These are phyloP conservation scores for Batrachochytrium dendrobatidis DNA, from an alignment of 371 early-diverging fungal species.

Conservation along the genomic window DNA sequence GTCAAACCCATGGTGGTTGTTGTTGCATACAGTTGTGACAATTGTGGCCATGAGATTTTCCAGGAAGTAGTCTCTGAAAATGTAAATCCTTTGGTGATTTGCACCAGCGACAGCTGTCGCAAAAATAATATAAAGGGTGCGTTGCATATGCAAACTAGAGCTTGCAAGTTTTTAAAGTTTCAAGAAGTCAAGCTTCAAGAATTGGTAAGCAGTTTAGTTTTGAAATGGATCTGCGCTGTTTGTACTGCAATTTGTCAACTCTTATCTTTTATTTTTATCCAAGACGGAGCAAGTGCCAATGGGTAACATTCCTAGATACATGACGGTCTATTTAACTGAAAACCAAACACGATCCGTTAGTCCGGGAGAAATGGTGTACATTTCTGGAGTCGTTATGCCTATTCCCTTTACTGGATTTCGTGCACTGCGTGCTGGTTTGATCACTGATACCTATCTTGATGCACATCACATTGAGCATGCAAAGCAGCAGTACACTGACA, in stretches of 20 bases:
- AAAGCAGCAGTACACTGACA: conserved; percentile 83
- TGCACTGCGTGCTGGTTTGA: conserved; percentile 86
- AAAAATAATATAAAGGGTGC: conserved; percentile 79
- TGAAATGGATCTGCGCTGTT: background rate
- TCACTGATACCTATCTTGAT: conserved; percentile 94
- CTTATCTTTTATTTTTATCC: background rate
- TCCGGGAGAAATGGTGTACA: conserved; percentile 88
- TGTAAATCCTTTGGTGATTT: conserved; percentile 85
- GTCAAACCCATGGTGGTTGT: conserved; percentile 93
- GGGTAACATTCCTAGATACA: conserved; percentile 95
- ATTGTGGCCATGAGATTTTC: conserved; percentile 96
- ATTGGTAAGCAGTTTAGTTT: conserved; percentile 48
- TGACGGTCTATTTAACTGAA: conserved; percentile 87
- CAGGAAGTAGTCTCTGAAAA: conserved; percentile 59
- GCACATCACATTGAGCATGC: conserved; percentile 77
- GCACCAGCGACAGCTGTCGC: conserved; percentile 80
- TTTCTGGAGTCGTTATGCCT: conserved; percentile 92
- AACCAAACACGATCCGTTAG: conserved; percentile 70
- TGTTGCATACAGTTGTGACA: conserved; percentile 92
- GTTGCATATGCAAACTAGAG: conserved; percentile 89
- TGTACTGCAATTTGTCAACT: background rate
- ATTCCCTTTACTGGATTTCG: conserved; percentile 91
- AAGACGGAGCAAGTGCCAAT: conserved; percentile 96
- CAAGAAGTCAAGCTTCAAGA: conserved; percentile 96
- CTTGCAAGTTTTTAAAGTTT: conserved; percentile 89